phyloP scores from a whole-genome alignment of 495 filamentous ascomycete genomes.

The Talaromyces thailandensis region DNA sequence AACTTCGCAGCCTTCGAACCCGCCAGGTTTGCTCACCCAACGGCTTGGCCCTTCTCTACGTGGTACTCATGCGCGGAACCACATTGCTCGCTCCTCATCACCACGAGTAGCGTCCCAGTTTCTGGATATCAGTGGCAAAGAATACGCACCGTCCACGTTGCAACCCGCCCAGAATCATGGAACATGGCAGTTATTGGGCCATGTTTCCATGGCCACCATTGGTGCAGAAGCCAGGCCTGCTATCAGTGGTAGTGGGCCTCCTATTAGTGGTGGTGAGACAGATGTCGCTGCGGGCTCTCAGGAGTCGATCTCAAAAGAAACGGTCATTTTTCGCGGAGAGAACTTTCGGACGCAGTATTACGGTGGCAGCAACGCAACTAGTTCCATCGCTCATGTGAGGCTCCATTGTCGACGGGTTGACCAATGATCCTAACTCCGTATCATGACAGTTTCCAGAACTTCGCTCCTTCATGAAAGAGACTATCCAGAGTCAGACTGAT shows the following conservation, averaged over 20 bases:
- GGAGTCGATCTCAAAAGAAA: constrained; percentile 16
- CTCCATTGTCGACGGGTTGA: background rate
- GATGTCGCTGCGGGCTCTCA: background rate
- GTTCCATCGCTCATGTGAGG: constrained; percentile 38
- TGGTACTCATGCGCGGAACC: background rate
- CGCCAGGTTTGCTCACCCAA: background rate
- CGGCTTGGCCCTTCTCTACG: background rate
- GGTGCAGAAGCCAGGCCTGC: constrained; percentile 7
- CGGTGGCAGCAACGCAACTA: constrained; percentile 36
- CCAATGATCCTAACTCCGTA: constrained; percentile 10
- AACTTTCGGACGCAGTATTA: constrained; percentile 39
- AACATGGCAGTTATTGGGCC: constrained; percentile 2
- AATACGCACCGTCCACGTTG: background rate
- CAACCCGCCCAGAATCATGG: background rate
- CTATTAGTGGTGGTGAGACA: constrained; percentile 1
- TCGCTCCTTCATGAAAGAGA: constrained; percentile 31
- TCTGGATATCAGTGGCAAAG: background rate
- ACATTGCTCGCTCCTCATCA: background rate
- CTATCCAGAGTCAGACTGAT: constrained; percentile 20
- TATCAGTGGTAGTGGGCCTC: constrained; percentile 4
- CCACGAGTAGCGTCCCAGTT: background rate
- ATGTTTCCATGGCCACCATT: constrained; percentile 10
- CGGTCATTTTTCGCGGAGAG: constrained; percentile 37
- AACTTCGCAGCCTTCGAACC: background rate
- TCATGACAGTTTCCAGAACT: constrained; percentile 36